Conservation (phyloP, 1,139 yeast genomes). For the Hansenula lynferdii region DNA sequence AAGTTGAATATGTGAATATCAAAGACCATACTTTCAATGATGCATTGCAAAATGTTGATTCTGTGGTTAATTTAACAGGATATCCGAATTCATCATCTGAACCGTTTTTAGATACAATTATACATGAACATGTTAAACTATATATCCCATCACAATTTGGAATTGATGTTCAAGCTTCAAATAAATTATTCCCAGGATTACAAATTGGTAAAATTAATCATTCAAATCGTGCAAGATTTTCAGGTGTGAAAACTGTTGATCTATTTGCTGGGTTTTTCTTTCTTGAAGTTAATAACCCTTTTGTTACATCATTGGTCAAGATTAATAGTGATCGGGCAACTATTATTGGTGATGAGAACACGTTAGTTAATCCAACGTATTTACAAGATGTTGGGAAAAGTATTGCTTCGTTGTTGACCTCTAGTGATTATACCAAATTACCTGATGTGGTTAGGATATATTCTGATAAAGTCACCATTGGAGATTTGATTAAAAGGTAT, state of each 20-base stretch:
- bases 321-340: slow-evolving; percentile 33
- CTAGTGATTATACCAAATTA: slow-evolving; percentile 30
- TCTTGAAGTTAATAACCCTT: slow-evolving; percentile 3
- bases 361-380: slow-evolving; percentile 31
- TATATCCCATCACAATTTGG: slow-evolving; percentile 67
- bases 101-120: slow-evolving; percentile 32
- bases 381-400: slow-evolving; percentile 47
- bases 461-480: slow-evolving; percentile 36
- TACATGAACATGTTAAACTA: slow-evolving; percentile 40
- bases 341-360: slow-evolving; percentile 38
- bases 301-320: slow-evolving; percentile 25
- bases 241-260: slow-evolving; percentile 50
- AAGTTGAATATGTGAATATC: slow-evolving; percentile 37
- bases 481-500: slow-evolving; percentile 36
- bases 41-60: slow-evolving; percentile 45
- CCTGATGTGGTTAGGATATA: slow-evolving; percentile 43
- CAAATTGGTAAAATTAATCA: slow-evolving; percentile 36
- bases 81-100: slow-evolving; percentile 26
- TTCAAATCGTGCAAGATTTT: slow-evolving; percentile 34
- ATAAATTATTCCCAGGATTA: slow-evolving; percentile 30
- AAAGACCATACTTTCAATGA: slow-evolving; percentile 29
- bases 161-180: slow-evolving; percentile 29
- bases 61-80: slow-evolving; percentile 42
- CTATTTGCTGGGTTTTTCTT: slow-evolving; percentile 39
- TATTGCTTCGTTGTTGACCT: slow-evolving; percentile 39